Evolutionary conservation across 331 rosid species (phyloP).

Genomic region (Stylosanthes scabra): DNA sequence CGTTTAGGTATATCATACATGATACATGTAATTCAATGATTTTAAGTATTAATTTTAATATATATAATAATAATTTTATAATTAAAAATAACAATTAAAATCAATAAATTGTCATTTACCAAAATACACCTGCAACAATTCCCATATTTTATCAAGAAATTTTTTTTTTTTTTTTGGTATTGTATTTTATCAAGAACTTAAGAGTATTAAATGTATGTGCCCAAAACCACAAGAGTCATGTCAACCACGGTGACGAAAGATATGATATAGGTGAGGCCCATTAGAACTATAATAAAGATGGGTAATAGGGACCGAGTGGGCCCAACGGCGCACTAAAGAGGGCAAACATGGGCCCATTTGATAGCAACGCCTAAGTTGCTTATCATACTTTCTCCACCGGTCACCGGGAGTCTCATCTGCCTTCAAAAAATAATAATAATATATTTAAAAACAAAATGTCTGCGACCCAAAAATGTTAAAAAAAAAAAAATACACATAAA

Average conservation of each 20-base stretch:
- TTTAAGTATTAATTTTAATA: too few relatives aligned
- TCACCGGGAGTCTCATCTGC: background rate
- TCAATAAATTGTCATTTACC: too few relatives aligned
- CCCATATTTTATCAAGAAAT: too few relatives aligned
- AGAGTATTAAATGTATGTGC: background rate
- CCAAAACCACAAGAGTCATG: background rate
- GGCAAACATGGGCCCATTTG: background rate
- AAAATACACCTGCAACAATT: too few relatives aligned
- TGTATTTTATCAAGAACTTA: background rate
- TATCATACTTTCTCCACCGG: background rate
- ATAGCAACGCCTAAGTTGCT: slow-evolving; percentile 8
- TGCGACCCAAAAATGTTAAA: too few relatives aligned
- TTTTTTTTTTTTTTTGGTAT: too few relatives aligned
- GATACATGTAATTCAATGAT: too few relatives aligned
- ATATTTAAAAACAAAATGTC: too few relatives aligned
- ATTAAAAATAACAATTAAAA: too few relatives aligned
- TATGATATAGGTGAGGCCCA: background rate
- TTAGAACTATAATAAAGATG: background rate
- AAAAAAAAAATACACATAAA: too few relatives aligned
- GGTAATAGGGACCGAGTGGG: slow-evolving; percentile 5
- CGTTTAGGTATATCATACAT: too few relatives aligned
- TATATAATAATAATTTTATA: too few relatives aligned
- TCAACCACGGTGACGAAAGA: background rate
- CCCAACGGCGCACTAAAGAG: background rate
- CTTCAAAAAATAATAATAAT: background rate